Evolutionary conservation across 345 rosid genomes (phyloP).

Genomic region (Eucalyptus albens): DNA sequence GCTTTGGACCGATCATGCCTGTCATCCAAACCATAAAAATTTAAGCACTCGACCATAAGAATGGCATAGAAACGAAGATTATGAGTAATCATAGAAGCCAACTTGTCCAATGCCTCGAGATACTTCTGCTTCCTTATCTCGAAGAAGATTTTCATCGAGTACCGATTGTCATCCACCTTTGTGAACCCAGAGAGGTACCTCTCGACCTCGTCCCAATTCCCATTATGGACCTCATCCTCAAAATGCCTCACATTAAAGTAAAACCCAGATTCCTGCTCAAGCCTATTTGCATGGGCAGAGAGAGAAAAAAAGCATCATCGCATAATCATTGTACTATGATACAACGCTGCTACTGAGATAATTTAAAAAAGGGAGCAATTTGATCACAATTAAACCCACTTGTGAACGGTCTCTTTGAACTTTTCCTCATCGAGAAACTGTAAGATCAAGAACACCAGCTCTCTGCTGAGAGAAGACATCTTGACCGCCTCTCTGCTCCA

Average conservation of each 20-base stretch:
- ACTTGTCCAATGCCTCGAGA: constrained; percentile 98
- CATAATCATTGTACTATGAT: background rate
- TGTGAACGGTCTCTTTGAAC: constrained; percentile 98
- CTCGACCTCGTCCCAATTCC: constrained; percentile 99
- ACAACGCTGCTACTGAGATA: background rate
- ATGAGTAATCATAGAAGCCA: background rate
- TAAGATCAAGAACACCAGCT: constrained; percentile 95
- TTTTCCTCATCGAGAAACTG: constrained; percentile 99
- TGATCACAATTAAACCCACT: constrained; percentile 25
- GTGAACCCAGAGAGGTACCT: constrained; percentile 97
- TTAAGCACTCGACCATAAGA: background rate
- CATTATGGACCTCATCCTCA: constrained; percentile 95
- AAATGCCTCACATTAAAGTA: constrained; percentile 98
- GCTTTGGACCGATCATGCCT: constrained; percentile 97
- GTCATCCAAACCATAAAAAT: background rate
- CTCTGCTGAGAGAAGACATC: constrained; percentile 94
- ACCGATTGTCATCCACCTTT: constrained; percentile 93
- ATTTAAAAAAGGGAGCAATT: background rate
- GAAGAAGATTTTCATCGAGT: constrained; percentile 97
- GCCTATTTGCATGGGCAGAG: constrained; percentile 26
- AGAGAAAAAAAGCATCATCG: background rate
- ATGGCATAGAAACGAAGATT: background rate
- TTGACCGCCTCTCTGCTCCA: background rate
- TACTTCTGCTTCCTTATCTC: constrained; percentile 99
- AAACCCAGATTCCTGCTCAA: constrained; percentile 99